Conservation (phyloP, 2,329 filamentous ascomycete species). For the Colletotrichum liriopes region DNA sequence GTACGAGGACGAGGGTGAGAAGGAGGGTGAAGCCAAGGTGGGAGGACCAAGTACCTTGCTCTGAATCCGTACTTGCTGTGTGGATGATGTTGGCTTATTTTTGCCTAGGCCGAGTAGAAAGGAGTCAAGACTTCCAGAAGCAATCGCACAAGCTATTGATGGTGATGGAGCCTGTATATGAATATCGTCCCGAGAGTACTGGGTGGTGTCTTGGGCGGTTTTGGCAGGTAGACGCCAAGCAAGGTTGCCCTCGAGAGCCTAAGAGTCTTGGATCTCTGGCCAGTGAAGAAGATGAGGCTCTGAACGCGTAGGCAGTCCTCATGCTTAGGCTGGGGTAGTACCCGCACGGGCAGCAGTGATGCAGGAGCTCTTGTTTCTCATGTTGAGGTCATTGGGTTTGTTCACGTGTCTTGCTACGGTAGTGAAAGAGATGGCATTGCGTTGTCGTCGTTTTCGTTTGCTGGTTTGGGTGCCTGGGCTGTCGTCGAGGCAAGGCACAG, state of each 20-base stretch:
- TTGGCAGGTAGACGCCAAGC: constrained; percentile 7
- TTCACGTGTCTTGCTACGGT: constrained; percentile 10
- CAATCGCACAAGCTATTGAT: not conserved
- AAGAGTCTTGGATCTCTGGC: constrained; percentile 1
- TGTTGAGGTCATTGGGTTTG: not conserved
- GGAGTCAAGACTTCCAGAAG: constrained; percentile 15
- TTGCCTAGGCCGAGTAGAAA: constrained; percentile 11
- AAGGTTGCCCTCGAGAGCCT: constrained; percentile 2
- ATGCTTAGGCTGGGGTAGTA: not conserved
- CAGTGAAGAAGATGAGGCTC: constrained; percentile 15
- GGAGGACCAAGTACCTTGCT: constrained; percentile 1
- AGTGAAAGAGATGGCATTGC: constrained; percentile 19
- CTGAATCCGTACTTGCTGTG: not conserved
- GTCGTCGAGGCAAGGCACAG: not conserved
- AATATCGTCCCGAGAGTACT: not conserved
- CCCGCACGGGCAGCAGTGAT: not conserved
- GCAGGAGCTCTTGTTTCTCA: constrained; percentile 3
- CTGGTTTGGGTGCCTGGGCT: constrained; percentile 1
- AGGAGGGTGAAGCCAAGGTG: not conserved
- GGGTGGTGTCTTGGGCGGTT: not conserved
- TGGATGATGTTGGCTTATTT: constrained; percentile 8
- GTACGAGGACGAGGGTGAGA: constrained; percentile 13
- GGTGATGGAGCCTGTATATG: not conserved
- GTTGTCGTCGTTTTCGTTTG: constrained; percentile 28
- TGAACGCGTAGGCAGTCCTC: not conserved